Conservation (phyloP, 2,329 filamentous ascomycete genomes). For the Epichloe glyceriae region DNA sequence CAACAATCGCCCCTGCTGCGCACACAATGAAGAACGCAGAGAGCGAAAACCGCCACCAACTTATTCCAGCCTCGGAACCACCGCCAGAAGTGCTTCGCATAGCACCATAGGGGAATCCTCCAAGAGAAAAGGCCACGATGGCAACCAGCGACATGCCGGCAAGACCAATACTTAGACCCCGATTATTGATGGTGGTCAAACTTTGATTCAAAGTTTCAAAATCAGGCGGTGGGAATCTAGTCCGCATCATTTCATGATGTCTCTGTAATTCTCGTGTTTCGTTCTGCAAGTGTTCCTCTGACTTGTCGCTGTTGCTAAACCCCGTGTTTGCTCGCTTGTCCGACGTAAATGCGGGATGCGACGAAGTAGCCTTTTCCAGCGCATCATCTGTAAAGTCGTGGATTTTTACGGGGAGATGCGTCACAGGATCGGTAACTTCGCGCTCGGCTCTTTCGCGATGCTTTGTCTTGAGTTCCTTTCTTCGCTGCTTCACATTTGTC, state of each 20-base stretch:
- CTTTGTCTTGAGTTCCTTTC: slow-evolving; percentile 34
- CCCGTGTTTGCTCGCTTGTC: slow-evolving; percentile 26
- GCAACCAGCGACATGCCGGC: slow-evolving; percentile 19
- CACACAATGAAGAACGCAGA: slow-evolving; percentile 10
- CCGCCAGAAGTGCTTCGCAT: background rate
- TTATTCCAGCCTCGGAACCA: slow-evolving; percentile 13
- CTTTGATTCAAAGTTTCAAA: slow-evolving; percentile 28
- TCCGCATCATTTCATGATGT: slow-evolving; percentile 28
- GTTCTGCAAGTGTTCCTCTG: slow-evolving; percentile 21
- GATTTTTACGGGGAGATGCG: slow-evolving; percentile 54
- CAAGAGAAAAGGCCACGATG: slow-evolving; percentile 1
- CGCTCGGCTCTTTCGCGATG: slow-evolving; percentile 34
- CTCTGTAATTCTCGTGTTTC: slow-evolving; percentile 24
- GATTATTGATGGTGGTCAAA: slow-evolving; percentile 18
- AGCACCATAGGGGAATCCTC: background rate
- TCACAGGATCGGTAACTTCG: slow-evolving; percentile 60
- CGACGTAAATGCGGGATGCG: slow-evolving; percentile 21
- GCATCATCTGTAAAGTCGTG: slow-evolving; percentile 56
- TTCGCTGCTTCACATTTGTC: slow-evolving; percentile 31
- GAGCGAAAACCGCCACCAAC: slow-evolving; percentile 10
- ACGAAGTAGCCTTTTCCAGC: slow-evolving; percentile 25
- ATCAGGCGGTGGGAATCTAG: slow-evolving; percentile 35
- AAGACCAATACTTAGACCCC: slow-evolving; percentile 23
- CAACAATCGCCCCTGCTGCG: slow-evolving; percentile 22
- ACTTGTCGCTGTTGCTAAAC: slow-evolving; percentile 24